phyloP scores from a whole-genome alignment of 1,284 basidiomycete genomes.

The Cutaneotrichosporon mucoides region DNA sequence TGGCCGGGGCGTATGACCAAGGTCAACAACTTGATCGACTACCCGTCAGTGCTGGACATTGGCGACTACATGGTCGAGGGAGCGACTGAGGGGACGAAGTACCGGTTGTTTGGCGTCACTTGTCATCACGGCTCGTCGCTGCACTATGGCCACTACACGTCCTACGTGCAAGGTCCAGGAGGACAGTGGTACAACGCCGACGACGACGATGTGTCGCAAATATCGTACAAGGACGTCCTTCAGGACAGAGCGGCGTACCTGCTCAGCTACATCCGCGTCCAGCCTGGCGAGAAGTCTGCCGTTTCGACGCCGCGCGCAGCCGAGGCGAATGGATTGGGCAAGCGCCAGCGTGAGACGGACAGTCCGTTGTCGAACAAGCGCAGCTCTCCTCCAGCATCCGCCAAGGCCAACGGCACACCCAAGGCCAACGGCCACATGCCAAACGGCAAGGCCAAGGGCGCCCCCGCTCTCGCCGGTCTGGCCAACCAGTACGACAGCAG shows the following conservation, averaged over 20 bases:
- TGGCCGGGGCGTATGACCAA: constrained; percentile 67
- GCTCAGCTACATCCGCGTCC: constrained; percentile 74
- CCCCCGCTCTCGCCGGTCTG: background rate
- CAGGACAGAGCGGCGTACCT: constrained; percentile 82
- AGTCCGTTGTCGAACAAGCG: background rate
- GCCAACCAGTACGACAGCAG: background rate
- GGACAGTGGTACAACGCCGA: constrained; percentile 90
- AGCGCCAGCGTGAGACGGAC: constrained; percentile 1
- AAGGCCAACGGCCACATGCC: background rate
- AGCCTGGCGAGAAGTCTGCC: constrained; percentile 8
- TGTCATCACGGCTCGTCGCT: constrained; percentile 89
- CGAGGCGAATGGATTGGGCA: background rate
- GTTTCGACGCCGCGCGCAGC: background rate
- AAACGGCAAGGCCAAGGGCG: background rate
- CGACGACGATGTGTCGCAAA: constrained; percentile 68
- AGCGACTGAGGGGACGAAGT: constrained; percentile 61
- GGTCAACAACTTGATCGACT: constrained; percentile 70
- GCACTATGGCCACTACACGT: constrained; percentile 94
- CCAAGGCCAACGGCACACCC: background rate
- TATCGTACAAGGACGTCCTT: constrained; percentile 51
- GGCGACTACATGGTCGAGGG: constrained; percentile 77
- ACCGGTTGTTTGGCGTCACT: constrained; percentile 86
- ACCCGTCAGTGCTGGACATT: constrained; percentile 73
- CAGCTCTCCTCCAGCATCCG: background rate
- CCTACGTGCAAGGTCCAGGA: constrained; percentile 69